These are phyloP conservation scores for Jasminum sambac DNA, from an alignment of 257 asterid species.

Conservation along the genomic window DNA sequence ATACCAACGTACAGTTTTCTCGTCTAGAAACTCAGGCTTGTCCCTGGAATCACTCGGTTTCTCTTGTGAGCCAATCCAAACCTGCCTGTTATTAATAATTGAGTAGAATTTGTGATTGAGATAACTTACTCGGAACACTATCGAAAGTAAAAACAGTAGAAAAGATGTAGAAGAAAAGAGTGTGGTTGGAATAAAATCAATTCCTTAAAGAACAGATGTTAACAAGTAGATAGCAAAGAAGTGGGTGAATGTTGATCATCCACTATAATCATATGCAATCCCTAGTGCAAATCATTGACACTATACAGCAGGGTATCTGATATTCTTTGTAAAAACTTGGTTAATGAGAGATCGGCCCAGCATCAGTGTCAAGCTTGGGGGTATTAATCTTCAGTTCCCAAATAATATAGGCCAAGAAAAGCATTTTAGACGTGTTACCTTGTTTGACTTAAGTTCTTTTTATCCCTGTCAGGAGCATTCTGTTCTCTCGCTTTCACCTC, in stretches of 20 bases:
- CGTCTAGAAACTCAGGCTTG: conserved; percentile 31
- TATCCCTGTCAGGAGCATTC: conserved; percentile 31
- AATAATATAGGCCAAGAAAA: conserved; percentile 18
- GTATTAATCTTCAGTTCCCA: conserved; percentile 17
- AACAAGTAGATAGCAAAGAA: neutral
- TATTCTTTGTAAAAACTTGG: conserved; percentile 20
- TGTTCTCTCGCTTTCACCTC: conserved; percentile 31
- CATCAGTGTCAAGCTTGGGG: conserved; percentile 3
- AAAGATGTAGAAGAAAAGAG: conserved; percentile 13
- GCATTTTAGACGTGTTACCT: conserved; percentile 35
- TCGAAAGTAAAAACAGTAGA: neutral
- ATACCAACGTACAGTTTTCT: conserved; percentile 45
- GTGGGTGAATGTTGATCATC: neutral
- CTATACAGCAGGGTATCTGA: neutral
- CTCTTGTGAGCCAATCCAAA: conserved; percentile 35
- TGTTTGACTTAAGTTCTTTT: conserved; percentile 28
- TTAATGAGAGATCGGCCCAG: conserved; percentile 7
- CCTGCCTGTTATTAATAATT: conserved; percentile 45
- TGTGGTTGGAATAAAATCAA: conserved; percentile 11
- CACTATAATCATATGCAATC: conserved; percentile 4
- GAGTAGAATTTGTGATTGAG: conserved; percentile 18
- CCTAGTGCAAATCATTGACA: neutral
- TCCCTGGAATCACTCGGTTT: conserved; percentile 30
- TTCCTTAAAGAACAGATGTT: neutral
- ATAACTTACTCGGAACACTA: neutral